Evolutionary conservation across 2,329 filamentous ascomycete genomes (phyloP), one percentile per base, ranked within the genome.

Genomic region (Mariannaea sp.): DNA sequence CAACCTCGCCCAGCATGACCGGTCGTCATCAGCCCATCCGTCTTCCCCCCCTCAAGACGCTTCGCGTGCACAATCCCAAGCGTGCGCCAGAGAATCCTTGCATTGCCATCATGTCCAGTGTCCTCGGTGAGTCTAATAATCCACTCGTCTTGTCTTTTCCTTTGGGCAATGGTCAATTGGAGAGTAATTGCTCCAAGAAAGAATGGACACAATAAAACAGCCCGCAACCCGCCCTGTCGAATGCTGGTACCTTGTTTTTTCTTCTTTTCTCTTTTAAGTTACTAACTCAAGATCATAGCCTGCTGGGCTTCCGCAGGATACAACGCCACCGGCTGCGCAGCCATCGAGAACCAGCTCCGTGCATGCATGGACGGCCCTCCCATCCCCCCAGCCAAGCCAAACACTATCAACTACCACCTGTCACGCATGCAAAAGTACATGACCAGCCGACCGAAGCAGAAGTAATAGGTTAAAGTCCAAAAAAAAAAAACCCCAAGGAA

Each of bases 331-430:
- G 83, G 83, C 30, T 87, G 84, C 69, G 77, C 77, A 19, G 76
- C 77, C 35, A 68, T 87, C 60, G 84, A 87, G 72, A 77, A 78
- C 50, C 77, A 83, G 47, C 75, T 89, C 55, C 80, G 86, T 22
- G 72, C 74, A 26, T 89, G 85, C 75, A 96, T 97, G 91, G 93
- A 97, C 77, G 82, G 82, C 50, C 86, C 87, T 58, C 84, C 68
- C 79, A 78, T 71, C 54, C 65, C 74, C 36, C 65, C 73, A 10
- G 68, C 72, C 45, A 67, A 71, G 26, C 83, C 84, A 70, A 90
- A 87, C 77, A 93, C 86, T 72, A 92, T 97, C 83, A 97, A 97
- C 76, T 92, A 92, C 79, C 92, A 97, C 71, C 78, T 97, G 36
- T 82, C 83, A 61, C 84, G 94, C 78, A 95, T 78, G 82, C 87